phyloP scores from a whole-genome alignment of 2,329 filamentous ascomycete species.

The Monosporascus sp. region DNA sequence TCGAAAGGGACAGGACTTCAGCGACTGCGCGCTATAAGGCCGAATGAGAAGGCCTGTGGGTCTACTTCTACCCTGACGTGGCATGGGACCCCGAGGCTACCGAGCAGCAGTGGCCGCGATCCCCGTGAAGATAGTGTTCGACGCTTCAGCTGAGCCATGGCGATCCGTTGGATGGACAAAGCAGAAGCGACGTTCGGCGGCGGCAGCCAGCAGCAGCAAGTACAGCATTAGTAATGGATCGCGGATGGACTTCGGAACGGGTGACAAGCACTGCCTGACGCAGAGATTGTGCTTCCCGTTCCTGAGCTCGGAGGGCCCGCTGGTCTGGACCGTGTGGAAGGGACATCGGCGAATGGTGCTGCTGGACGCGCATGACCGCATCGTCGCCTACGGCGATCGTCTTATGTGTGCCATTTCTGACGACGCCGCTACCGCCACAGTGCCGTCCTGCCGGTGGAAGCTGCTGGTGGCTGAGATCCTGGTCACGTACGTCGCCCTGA shows the following conservation, averaged over 20 bases:
- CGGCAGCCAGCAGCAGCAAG: no score
- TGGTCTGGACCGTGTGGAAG: not conserved
- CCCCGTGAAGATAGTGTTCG: not conserved
- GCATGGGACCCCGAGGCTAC: not conserved
- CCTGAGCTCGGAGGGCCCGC: not conserved
- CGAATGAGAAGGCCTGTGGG: not conserved
- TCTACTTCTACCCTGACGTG: not conserved
- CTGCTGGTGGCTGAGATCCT: not conserved
- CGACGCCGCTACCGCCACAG: no score
- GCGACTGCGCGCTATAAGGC: not conserved
- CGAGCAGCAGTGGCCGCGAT: not conserved
- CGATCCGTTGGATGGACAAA: not conserved
- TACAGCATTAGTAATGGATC: not conserved
- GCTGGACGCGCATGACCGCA: not conserved
- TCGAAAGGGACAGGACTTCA: not conserved
- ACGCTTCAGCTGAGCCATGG: not conserved
- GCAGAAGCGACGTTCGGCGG: not conserved
- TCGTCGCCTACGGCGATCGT: not conserved
- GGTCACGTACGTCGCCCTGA: not conserved
- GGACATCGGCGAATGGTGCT: not conserved
- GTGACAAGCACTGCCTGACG: not conserved
- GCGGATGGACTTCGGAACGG: not conserved
- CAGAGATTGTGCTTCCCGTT: not conserved
- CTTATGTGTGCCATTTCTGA: not conserved
- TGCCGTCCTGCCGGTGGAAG: not conserved